Conservation (phyloP, 73 alveolate genomes). For the Tetrahymena borealis region DNA sequence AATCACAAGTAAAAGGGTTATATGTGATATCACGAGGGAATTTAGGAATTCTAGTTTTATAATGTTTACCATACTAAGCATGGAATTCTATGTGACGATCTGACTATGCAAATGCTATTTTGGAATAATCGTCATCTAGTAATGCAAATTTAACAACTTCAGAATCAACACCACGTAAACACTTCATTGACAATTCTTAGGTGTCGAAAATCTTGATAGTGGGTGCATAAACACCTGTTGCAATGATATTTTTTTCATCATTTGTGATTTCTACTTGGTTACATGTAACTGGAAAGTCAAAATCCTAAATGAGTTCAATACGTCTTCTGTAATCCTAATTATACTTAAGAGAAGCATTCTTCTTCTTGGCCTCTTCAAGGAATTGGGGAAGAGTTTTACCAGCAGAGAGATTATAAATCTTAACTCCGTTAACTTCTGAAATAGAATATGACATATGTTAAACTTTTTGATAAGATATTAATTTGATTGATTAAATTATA, state of each 20-base stretch:
- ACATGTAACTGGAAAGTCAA: constrained; percentile 60
- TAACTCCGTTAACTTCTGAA: constrained; percentile 10
- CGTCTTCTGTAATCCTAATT: constrained; percentile 49
- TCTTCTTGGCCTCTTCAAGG: constrained; percentile 61
- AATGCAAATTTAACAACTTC: constrained; percentile 64
- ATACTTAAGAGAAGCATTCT: constrained; percentile 55
- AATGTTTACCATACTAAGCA: constrained; percentile 80
- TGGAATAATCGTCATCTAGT: constrained; percentile 64
- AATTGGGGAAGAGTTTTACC: constrained; percentile 65
- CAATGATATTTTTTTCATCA: constrained; percentile 77
- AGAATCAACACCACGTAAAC: constrained; percentile 74
- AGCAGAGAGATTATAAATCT: constrained; percentile 60
- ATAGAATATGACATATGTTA: neutral
- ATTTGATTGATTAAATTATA: neutral
- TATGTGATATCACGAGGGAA: constrained; percentile 68
- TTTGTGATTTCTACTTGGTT: constrained; percentile 60
- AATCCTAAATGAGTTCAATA: constrained; percentile 61
- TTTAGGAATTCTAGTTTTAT: constrained; percentile 74
- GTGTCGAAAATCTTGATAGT: constrained; percentile 61
- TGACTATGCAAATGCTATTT: constrained; percentile 66
- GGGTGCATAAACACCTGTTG: constrained; percentile 65
- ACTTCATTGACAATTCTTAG: constrained; percentile 60
- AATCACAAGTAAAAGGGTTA: constrained; percentile 64
- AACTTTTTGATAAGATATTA: neutral
- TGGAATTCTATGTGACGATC: constrained; percentile 75